phyloP scores from a whole-genome alignment of 192 early-diverging fungal genomes.

The Borealophlyctis nickersoniae region DNA sequence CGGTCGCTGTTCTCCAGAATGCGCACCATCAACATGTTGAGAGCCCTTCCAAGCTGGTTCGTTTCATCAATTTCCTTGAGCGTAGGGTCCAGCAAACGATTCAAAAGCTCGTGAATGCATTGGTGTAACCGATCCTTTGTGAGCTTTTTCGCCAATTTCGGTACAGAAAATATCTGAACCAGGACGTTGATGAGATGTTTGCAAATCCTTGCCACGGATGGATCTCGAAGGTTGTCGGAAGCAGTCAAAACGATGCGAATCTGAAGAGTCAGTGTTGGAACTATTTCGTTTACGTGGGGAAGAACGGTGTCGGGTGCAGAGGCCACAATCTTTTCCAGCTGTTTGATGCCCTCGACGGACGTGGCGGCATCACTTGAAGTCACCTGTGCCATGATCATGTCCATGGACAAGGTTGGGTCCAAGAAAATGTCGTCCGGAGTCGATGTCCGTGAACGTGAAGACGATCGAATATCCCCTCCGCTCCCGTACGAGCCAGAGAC shows the following conservation, averaged over 20 bases:
- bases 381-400: constrained; percentile 67
- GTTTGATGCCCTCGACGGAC: constrained; percentile 72
- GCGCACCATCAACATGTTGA: constrained; percentile 87
- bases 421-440: background rate
- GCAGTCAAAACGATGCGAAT: constrained; percentile 69
- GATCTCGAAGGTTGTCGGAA: constrained; percentile 47
- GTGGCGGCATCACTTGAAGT: constrained; percentile 58
- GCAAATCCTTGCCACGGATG: constrained; percentile 63
- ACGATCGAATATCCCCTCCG: too few species aligned
- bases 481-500: background rate
- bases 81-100: constrained; percentile 74
- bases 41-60: constrained; percentile 57
- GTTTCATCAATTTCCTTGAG: constrained; percentile 60
- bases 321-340: constrained; percentile 65
- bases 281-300: constrained; percentile 61
- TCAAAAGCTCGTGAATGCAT: constrained; percentile 74
- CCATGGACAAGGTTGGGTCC: constrained; percentile 56
- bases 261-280: constrained; percentile 71
- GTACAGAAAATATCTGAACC: constrained; percentile 71
- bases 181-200: constrained; percentile 77
- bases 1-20: constrained; percentile 86
- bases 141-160: constrained; percentile 62
- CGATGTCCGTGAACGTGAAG: too few species aligned
- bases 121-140: constrained; percentile 62
- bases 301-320: constrained; percentile 49